Base-by-base conservation (phyloP, 768 basidiomycete genomes). In the Psilocybe cubensis region DNA sequence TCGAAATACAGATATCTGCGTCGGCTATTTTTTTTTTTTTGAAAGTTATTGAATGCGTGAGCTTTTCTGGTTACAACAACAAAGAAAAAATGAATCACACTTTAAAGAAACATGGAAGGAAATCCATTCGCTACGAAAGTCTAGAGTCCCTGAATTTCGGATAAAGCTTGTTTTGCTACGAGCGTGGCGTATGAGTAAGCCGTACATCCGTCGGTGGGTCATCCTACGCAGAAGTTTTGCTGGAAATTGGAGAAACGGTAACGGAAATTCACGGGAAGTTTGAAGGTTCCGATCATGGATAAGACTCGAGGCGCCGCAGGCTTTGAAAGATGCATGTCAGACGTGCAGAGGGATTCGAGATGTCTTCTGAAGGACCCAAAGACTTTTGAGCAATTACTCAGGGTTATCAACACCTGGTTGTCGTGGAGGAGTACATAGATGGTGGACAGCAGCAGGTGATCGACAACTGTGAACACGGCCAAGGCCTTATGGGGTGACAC, bases 151-250 rank as follows among this genome's bases (percentile, higher is more conserved):
- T 21, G 49, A 14, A 38, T 38, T 14, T 11, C 8, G 49, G 31
- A 35, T n/a, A n/a, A 17, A 53, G n/a, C n/a, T n/a, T 53, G 33
- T 38, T 12, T 21, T 8, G 42, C 18, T n/a, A 7, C 46, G n/a
- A 28, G 53, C 53, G 33, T 40, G 59, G 51, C 54, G 49, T 43
- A 55, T 35, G 40, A 9, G 44, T 38, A 35, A 29, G 25, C 28
- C 10, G 46, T 45, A 38, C 23, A 31, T 17, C 29, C 41, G 33
- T 47, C 54, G 54, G 44, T 56, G 44, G 59, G 54, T 25, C 40
- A 60, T 60, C 59, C n/a, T 27, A 48, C 21, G 50, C 18, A 60
- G 59, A 60, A 60, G 59, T 4, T 9, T 33, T 9, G 35, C 35
- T 38, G 35, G n/a, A 14, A 11, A 17, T 35, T 20, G 25, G 10